phyloP scores from a whole-genome alignment of 2,329 filamentous ascomycete genomes.

The Claviceps cyperi region DNA sequence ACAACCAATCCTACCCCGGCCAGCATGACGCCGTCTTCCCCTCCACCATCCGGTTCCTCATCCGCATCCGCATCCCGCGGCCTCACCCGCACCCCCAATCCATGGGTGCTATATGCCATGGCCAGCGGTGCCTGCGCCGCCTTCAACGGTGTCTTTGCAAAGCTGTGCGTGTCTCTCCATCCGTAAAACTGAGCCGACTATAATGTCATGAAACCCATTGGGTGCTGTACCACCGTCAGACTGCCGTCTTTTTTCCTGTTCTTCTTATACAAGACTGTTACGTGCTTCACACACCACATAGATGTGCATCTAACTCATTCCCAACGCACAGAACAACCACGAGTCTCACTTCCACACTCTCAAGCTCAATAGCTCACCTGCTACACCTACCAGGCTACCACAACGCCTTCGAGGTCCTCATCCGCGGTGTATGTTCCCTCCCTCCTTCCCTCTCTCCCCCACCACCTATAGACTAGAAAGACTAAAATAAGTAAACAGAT shows the following conservation, averaged over 20 bases:
- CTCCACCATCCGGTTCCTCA: constrained; percentile 16
- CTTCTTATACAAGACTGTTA: background rate
- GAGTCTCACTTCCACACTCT: constrained; percentile 35
- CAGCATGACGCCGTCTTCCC: constrained; percentile 6
- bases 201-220: too few species aligned
- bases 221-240: too few species aligned
- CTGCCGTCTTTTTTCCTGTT: background rate
- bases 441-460: background rate
- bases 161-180: constrained; percentile 42
- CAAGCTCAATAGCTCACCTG: constrained; percentile 27
- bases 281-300: too few species aligned
- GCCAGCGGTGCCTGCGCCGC: constrained; percentile 66
- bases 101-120: constrained; percentile 56
- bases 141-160: constrained; percentile 72
- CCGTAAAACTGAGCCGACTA: too few species aligned
- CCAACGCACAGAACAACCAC: constrained; percentile 35
- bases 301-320: background rate
- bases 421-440: constrained; percentile 31
- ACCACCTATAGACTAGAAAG: too few species aligned
- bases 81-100: constrained; percentile 21
- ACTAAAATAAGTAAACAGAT: constrained; percentile 25
- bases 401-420: constrained; percentile 29
- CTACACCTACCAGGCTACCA: constrained; percentile 29
- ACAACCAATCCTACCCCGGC: background rate
- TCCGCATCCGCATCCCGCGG: constrained; percentile 10